A percentile compares a stretch with the other conserved stretches of the same genome.
These are phyloP conservation scores for Coemansia sp. DNA, from an alignment of 192 early-diverging fungal genomes.

Conservation along the genomic window DNA sequence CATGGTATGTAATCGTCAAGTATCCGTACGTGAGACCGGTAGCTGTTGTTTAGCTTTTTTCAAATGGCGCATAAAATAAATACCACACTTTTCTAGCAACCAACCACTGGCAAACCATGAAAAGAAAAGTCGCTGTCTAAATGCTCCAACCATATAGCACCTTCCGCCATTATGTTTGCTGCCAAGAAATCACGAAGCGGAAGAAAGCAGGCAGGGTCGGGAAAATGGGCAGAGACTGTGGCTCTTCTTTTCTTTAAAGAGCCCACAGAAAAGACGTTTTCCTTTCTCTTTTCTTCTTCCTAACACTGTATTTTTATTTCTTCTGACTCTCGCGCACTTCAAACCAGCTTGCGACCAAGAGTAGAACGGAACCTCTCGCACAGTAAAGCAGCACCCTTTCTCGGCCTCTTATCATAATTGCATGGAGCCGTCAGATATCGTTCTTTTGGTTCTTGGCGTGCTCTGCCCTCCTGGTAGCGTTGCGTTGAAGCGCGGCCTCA, in stretches of 20 bases:
- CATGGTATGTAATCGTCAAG: constrained; percentile 62
- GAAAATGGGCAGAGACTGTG: neutral
- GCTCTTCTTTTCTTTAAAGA: neutral
- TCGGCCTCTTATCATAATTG: neutral
- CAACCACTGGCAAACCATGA: too few relatives aligned
- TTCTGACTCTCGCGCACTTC: neutral
- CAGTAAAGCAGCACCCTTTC: neutral
- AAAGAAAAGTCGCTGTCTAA: too few relatives aligned
- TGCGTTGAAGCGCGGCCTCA: constrained; percentile 65
- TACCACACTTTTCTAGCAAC: too few relatives aligned
- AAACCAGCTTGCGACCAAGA: neutral
- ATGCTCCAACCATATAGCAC: too few relatives aligned
- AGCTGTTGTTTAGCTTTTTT: neutral
- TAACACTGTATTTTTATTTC: constrained; percentile 7
- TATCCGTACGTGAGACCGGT: neutral
- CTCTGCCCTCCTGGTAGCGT: constrained; percentile 68
- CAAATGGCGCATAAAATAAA: too few relatives aligned
- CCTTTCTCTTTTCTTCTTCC: constrained; percentile 9
- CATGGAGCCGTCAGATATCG: constrained; percentile 55
- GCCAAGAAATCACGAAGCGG: constrained; percentile 2
- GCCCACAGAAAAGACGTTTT: neutral
- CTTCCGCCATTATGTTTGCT: too few relatives aligned
- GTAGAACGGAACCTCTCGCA: neutral
- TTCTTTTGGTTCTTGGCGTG: constrained; percentile 45
- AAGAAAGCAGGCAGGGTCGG: neutral